Base-by-base conservation (phyloP, 2,329 filamentous ascomycete genomes). In the Talaromyces pinophilus region DNA sequence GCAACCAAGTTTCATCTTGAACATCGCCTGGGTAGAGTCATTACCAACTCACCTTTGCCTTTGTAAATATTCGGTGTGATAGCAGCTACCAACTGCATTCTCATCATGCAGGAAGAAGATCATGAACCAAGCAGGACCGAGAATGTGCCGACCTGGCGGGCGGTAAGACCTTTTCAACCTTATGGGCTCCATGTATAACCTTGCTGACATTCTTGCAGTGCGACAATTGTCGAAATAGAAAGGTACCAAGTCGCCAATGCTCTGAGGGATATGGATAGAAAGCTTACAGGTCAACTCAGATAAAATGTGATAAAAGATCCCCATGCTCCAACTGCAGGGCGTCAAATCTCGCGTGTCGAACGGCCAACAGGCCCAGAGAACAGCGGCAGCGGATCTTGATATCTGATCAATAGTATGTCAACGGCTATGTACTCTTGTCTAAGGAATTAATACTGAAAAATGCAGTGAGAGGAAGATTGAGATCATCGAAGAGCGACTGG, bases 381-480 rank as follows among this genome's bases (percentile, higher is more conserved):
- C 76, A 77, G 54, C 73, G 77, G 52, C 76, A 79, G 33, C 73
- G 79, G 35, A 76, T 81, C 0, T 68, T 80, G 35, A 78, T 81
- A 55, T 81, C 79, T 5, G 76, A 74, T 70, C 74, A 80, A 71
- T 81, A 81, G 79, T 80, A 74, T 59, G 78, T 68, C 11, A 57
- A 8, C 33, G 15, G 11, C 54, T 15, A 8, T 57, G 6, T 3
- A 17, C 19, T 40, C 15, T 15, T 22, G 11, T 57, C 33, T 40
- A 57, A n/a, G 19, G 2, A 7, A 17, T 30, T 11, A 17, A 38
- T 57, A 25, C 54, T 57, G n/a, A 57, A 3, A 22, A 38, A 17
- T 38, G 25, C 17, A 84, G 82, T 73, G 84, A 86, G 71, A 81
- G 78, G 70, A 84, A 85, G 72, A 83, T 86, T 59, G 83, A 85